Conservation (phyloP, 768 basidiomycete genomes). For the Phylloporus sp. region DNA sequence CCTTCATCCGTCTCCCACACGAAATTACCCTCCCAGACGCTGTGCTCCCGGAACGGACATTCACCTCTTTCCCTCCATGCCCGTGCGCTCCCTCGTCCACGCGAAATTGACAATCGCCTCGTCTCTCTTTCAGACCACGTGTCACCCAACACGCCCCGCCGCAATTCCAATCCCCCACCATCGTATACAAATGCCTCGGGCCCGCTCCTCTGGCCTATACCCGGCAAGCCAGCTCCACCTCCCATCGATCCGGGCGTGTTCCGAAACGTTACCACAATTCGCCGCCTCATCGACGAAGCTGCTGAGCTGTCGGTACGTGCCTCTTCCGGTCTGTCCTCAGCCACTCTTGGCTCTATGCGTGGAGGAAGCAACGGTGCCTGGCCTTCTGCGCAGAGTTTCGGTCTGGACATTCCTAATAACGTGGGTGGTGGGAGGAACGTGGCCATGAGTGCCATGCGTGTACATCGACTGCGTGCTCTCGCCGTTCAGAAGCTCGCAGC, state of each 20-base stretch:
- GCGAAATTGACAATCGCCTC: conserved; percentile 44
- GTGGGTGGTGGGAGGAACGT: conserved; percentile 63
- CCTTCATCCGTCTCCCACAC: conserved; percentile 55
- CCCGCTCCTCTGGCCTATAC: conserved; percentile 50
- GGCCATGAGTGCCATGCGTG: conserved; percentile 80
- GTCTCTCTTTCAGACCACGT: conserved; percentile 32
- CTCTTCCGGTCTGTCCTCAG: conserved; percentile 75
- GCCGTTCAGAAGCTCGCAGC: conserved; percentile 85
- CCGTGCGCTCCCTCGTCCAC: conserved; percentile 23
- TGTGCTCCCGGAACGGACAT: neutral
- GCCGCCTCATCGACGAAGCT: conserved; percentile 84
- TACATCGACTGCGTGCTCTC: conserved; percentile 73
- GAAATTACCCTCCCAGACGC: conserved; percentile 40
- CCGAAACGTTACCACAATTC: conserved; percentile 67
- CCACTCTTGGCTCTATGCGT: conserved; percentile 66
- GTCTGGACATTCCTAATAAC: conserved; percentile 56
- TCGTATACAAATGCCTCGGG: conserved; percentile 24
- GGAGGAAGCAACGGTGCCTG: conserved; percentile 46
- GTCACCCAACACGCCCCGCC: conserved; percentile 45
- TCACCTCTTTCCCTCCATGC: conserved; percentile 21
- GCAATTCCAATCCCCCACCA: conserved; percentile 33
- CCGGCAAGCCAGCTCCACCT: conserved; percentile 71
- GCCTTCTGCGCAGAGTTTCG: conserved; percentile 60
- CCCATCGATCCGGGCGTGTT: conserved; percentile 91
- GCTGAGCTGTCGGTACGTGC: conserved; percentile 86